Evolutionary conservation across 768 basidiomycete species (phyloP).

Genomic region (Rhodocollybia butyracea): DNA sequence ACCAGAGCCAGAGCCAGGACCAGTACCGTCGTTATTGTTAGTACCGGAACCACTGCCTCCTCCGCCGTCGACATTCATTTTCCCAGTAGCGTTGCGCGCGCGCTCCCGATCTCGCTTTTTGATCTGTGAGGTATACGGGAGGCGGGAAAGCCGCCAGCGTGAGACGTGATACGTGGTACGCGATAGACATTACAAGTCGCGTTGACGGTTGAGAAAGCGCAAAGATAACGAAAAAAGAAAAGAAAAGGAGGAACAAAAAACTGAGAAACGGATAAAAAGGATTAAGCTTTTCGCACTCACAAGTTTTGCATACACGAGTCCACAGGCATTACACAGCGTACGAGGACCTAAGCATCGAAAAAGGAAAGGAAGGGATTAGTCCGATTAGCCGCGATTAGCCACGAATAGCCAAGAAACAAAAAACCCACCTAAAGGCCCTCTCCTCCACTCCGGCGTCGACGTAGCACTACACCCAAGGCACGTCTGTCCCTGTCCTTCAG

Average conservation of each 20-base stretch:
- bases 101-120: slow-evolving; percentile 32
- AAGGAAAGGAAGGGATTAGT: neutral
- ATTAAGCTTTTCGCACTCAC: slow-evolving; percentile 40
- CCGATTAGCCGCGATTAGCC: neutral
- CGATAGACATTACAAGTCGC: no score
- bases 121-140: slow-evolving; percentile 20
- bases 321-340: slow-evolving; percentile 84
- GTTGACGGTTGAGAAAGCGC: no score
- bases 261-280: slow-evolving; percentile 3
- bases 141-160: slow-evolving; percentile 7
- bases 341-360: slow-evolving; percentile 56
- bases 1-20: no score
- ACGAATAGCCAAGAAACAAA: neutral
- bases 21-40: neutral
- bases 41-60: neutral
- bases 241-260: neutral
- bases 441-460: slow-evolving; percentile 83
- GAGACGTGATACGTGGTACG: no score
- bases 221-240: neutral
- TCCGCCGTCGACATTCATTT: neutral
- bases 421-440: slow-evolving; percentile 75
- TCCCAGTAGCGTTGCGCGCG: slow-evolving; percentile 6
- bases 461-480: slow-evolving; percentile 83
- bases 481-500: slow-evolving; percentile 63
- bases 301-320: slow-evolving; percentile 83